A percentile compares a stretch with the other conserved stretches of the same genome.
Evolutionary conservation across 23 red algal species (phyloP).

Genomic region (Agarophyton chilense): DNA sequence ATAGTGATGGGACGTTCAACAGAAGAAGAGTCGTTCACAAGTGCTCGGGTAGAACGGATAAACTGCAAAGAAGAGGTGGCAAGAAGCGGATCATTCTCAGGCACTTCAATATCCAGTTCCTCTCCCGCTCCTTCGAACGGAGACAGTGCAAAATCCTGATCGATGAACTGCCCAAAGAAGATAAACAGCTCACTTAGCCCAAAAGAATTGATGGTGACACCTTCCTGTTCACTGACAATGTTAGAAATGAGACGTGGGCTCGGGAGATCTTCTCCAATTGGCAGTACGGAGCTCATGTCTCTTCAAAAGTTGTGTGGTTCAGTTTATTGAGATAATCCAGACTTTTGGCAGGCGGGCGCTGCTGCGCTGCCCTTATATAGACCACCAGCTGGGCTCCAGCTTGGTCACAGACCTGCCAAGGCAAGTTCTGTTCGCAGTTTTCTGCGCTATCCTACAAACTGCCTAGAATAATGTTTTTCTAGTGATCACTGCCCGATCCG

Average conservation of each 20-base stretch:
- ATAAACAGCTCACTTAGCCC: constrained; percentile 50
- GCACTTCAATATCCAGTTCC: constrained; percentile 18
- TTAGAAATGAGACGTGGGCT: constrained; percentile 47
- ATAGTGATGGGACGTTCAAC: constrained; percentile 49
- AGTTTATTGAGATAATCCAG: too few species aligned
- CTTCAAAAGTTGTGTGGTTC: too few species aligned
- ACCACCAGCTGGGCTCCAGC: too few species aligned
- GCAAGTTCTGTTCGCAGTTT: too few species aligned
- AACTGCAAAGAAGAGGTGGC: constrained; percentile 1
- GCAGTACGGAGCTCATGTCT: background rate
- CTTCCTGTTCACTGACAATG: constrained; percentile 14
- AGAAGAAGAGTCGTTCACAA: background rate
- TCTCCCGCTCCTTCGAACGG: constrained; percentile 1
- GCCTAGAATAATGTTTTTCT: too few species aligned
- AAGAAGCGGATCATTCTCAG: constrained; percentile 1
- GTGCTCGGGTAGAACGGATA: constrained; percentile 4
- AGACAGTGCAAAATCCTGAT: constrained; percentile 43
- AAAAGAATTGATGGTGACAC: background rate
- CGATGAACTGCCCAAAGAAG: constrained; percentile 67
- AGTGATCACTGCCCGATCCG: too few species aligned
- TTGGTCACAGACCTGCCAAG: too few species aligned
- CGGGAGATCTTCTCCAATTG: constrained; percentile 27
- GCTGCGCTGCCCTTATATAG: too few species aligned
- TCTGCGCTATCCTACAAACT: too few species aligned
- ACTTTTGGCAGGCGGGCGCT: too few species aligned